phyloP scores from a whole-genome alignment of 140 eudicot genomes.

The Cichorium intybus region DNA sequence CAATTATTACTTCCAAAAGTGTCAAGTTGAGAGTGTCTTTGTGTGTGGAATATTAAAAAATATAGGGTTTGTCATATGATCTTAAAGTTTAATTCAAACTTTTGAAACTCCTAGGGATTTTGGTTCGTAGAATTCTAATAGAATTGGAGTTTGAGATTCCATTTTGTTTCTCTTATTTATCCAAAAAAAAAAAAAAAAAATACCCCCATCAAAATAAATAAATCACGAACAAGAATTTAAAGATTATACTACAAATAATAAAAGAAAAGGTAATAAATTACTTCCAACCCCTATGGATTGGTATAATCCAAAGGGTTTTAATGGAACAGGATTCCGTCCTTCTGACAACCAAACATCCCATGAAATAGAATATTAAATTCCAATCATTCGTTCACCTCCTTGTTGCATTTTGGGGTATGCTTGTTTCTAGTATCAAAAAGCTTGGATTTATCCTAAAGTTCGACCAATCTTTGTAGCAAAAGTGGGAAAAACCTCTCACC shows the following conservation, averaged over 20 bases:
- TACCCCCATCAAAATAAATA: background rate
- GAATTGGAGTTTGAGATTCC: background rate
- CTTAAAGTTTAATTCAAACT: background rate
- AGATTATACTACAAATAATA: background rate
- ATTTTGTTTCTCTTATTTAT: background rate
- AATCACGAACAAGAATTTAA: no score
- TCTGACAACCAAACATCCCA: background rate
- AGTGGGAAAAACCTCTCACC: conserved; percentile 19
- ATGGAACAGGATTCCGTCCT: background rate
- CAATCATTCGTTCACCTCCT: conserved; percentile 5
- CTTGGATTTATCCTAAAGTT: conserved; percentile 10
- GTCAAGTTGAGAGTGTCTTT: conserved; percentile 24
- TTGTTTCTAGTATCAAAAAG: conserved; percentile 4
- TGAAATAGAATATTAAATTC: background rate
- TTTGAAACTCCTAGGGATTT: conserved; percentile 3
- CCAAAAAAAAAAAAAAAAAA: no score
- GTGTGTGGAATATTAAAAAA: conserved; percentile 8
- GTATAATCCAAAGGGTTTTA: background rate
- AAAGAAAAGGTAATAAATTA: background rate
- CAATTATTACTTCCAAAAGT: conserved; percentile 17
- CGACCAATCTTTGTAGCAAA: conserved; percentile 27
- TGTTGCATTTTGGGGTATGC: conserved; percentile 26
- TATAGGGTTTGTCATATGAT: conserved; percentile 12
- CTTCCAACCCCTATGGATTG: no score
- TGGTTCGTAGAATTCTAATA: background rate